Conservation (phyloP, 306 rosid species). For the Cucurbita pepo region DNA sequence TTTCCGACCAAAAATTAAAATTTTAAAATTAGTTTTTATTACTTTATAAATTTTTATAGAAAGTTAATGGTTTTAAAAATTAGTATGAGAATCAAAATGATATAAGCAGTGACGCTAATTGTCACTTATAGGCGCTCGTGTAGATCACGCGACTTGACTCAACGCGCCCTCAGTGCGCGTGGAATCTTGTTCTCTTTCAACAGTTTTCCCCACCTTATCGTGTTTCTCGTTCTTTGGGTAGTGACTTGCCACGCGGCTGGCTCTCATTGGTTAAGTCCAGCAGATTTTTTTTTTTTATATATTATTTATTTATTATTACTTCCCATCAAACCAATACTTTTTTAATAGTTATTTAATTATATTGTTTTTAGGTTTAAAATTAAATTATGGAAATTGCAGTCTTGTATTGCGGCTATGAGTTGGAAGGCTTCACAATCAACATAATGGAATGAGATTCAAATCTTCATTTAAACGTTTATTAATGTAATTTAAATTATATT, state of each 20-base stretch:
- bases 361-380: too few relatives aligned
- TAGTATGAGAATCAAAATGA: neutral
- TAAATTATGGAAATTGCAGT: neutral
- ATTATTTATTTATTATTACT: neutral
- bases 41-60: too few relatives aligned
- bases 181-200: neutral
- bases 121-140: neutral
- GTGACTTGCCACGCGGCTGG: neutral
- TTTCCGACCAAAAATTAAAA: too few relatives aligned
- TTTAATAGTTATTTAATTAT: too few relatives aligned
- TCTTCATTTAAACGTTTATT: neutral
- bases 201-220: neutral
- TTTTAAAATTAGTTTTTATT: too few relatives aligned
- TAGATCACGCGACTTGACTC: neutral
- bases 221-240: neutral
- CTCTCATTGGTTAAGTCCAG: neutral
- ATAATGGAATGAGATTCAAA: neutral
- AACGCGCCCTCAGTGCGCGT: neutral
- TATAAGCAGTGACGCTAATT: constrained; percentile 1
- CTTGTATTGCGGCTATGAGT: neutral
- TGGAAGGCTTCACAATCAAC: neutral
- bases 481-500: neutral
- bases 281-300: neutral
- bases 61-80: too few relatives aligned
- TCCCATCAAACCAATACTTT: too few relatives aligned